phyloP scores from a whole-genome alignment of 1,284 basidiomycete genomes.

The Fomes fomentarius region DNA sequence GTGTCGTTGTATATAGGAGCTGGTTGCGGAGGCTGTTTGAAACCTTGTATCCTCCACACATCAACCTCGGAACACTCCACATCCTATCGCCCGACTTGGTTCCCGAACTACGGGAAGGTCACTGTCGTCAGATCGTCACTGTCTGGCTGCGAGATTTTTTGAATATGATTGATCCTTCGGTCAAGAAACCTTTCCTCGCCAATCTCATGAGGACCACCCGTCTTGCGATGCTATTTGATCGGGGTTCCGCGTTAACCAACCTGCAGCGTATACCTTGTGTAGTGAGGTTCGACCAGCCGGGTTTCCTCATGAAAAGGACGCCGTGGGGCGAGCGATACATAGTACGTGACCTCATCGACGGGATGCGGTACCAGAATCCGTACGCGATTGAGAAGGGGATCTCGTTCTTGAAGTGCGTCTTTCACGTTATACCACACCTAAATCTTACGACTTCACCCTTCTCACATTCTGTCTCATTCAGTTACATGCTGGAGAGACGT shows the following conservation, averaged over 20 bases:
- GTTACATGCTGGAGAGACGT: conserved; percentile 42
- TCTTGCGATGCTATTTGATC: conserved; percentile 13
- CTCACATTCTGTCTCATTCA: conserved; percentile 22
- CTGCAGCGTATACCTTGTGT: conserved; percentile 9
- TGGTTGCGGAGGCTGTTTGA: conserved; percentile 32
- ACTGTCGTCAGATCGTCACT: conserved; percentile 39
- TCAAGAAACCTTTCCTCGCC: not conserved
- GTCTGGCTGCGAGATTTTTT: conserved; percentile 45
- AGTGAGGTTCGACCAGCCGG: not conserved
- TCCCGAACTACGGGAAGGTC: conserved; percentile 40
- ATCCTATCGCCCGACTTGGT: conserved; percentile 38
- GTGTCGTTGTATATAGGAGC: conserved; percentile 3
- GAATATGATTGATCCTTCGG: conserved; percentile 26
- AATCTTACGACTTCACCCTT: too few relatives aligned
- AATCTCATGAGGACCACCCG: conserved; percentile 9
- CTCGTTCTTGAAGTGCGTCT: conserved; percentile 26
- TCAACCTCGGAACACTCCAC: conserved; percentile 29
- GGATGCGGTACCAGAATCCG: conserved; percentile 25
- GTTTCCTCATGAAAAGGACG: not conserved
- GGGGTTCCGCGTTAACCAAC: not conserved
- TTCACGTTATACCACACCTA: too few relatives aligned
- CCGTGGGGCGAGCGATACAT: conserved; percentile 28
- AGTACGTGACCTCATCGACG: conserved; percentile 40
- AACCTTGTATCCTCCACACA: conserved; percentile 25
- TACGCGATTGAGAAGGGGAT: conserved; percentile 34